phyloP scores from a whole-genome alignment of 2,329 filamentous ascomycete species.

The Penicillium olsonii region DNA sequence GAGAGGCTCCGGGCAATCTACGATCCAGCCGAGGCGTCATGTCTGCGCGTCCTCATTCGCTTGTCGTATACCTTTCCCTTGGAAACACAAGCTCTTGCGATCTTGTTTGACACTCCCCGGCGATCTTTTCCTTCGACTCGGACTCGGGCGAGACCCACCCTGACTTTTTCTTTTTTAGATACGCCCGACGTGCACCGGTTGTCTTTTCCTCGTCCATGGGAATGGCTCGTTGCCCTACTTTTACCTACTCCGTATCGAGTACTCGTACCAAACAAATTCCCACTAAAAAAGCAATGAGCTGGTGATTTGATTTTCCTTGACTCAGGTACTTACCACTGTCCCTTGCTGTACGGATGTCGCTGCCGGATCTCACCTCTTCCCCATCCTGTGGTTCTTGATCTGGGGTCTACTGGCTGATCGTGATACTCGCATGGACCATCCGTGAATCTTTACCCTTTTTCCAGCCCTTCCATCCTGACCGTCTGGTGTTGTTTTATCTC shows the following conservation, averaged over 20 bases:
- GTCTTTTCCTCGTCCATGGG: constrained; percentile 3
- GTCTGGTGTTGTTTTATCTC: background rate
- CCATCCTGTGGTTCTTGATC: constrained; percentile 1
- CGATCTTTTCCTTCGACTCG: constrained; percentile 14
- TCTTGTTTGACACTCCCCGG: constrained; percentile 15
- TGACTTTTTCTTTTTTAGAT: constrained; percentile 2
- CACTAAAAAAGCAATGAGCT: constrained; percentile 16
- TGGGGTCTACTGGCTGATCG: background rate
- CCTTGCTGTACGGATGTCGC: constrained; percentile 14
- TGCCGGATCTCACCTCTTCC: constrained; percentile 11
- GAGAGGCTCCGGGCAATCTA: constrained; percentile 17
- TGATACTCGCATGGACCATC: background rate
- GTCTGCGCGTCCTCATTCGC: background rate
- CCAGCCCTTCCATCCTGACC: background rate
- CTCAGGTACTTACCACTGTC: constrained; percentile 24
- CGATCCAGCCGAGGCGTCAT: constrained; percentile 20
- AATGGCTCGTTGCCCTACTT: background rate
- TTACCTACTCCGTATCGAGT: background rate
- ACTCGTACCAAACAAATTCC: background rate
- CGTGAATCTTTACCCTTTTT: background rate
- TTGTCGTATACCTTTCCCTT: background rate
- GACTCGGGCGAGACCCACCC: constrained; percentile 9
- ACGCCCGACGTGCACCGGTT: background rate
- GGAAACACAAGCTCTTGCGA: constrained; percentile 21
- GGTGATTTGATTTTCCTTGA: constrained; percentile 20